Evolutionary conservation across 2,329 filamentous ascomycete genomes (phyloP).

Genomic region (Talaromyces sp.): DNA sequence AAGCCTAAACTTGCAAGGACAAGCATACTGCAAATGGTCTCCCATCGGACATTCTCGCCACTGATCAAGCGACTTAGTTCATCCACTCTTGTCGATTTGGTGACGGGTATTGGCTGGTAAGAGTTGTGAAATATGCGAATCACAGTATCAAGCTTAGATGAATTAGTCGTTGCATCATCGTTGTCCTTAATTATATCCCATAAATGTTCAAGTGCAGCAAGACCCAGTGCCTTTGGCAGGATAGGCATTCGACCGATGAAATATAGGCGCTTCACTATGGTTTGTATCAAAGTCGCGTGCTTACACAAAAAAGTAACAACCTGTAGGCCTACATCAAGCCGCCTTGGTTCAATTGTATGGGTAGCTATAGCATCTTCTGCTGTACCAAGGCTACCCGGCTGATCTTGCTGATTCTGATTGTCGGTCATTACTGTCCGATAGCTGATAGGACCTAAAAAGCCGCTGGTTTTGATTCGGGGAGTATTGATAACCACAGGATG

Average conservation of each 20-base stretch:
- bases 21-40: slow-evolving; percentile 1
- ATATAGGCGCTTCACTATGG: neutral
- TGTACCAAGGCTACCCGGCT: neutral
- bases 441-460: neutral
- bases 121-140: slow-evolving; percentile 1
- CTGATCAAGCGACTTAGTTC: neutral
- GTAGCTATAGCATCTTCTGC: neutral
- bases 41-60: slow-evolving; percentile 3
- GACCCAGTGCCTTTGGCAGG: neutral
- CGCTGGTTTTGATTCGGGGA: neutral
- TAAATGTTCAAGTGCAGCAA: neutral
- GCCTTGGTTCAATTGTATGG: neutral
- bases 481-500: neutral
- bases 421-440: neutral
- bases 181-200: neutral
- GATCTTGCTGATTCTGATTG: neutral
- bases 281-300: neutral
- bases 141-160: neutral
- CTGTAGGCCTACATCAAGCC: neutral
- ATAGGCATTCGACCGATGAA: neutral
- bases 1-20: neutral
- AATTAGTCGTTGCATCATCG: neutral
- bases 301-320: neutral
- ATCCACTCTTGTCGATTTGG: neutral
- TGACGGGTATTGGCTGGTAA: neutral